These are phyloP conservation scores for Rhizomucor pusillus DNA, from an alignment of 371 early-diverging fungal genomes.

Conservation along the genomic window DNA sequence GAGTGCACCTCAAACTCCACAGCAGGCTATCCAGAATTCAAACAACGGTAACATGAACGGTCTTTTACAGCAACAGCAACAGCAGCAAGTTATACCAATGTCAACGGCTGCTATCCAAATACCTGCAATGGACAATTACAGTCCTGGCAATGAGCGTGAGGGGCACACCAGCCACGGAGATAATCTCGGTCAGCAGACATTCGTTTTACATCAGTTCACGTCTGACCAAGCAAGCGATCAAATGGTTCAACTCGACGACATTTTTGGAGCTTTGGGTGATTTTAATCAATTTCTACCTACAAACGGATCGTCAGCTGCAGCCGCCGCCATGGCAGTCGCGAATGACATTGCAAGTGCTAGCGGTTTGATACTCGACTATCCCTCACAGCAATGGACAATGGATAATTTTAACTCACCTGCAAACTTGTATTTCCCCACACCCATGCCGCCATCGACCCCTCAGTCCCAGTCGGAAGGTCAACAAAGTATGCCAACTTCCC, in stretches of 20 bases:
- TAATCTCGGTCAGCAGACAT: slow-evolving; percentile 13
- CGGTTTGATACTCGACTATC: slow-evolving; percentile 3
- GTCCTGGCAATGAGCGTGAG: neutral
- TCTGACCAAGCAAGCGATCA: slow-evolving; percentile 48
- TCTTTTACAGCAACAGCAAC: no score
- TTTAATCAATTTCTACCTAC: neutral
- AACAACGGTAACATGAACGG: neutral
- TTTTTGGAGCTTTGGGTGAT: slow-evolving; percentile 19
- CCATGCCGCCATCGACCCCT: slow-evolving; percentile 7
- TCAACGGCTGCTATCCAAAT: slow-evolving; percentile 1
- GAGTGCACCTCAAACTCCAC: neutral
- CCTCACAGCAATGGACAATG: slow-evolving; percentile 14
- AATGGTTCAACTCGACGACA: slow-evolving; percentile 41
- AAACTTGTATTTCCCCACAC: slow-evolving; percentile 14
- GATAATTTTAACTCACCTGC: slow-evolving; percentile 15
- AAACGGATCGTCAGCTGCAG: neutral
- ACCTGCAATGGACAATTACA: slow-evolving; percentile 1
- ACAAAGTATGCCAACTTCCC: slow-evolving; percentile 3
- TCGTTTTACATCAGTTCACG: slow-evolving; percentile 41
- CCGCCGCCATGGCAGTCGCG: slow-evolving; percentile 6
- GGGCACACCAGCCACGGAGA: no score
- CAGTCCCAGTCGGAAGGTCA: neutral
- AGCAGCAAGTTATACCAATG: slow-evolving; percentile 6
- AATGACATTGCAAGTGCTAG: slow-evolving; percentile 8
- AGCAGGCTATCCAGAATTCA: slow-evolving; percentile 1